Evolutionary conservation across 768 basidiomycete genomes (phyloP), one percentile per base, ranked within the genome.

Genomic region (Agrocybe praecox): DNA sequence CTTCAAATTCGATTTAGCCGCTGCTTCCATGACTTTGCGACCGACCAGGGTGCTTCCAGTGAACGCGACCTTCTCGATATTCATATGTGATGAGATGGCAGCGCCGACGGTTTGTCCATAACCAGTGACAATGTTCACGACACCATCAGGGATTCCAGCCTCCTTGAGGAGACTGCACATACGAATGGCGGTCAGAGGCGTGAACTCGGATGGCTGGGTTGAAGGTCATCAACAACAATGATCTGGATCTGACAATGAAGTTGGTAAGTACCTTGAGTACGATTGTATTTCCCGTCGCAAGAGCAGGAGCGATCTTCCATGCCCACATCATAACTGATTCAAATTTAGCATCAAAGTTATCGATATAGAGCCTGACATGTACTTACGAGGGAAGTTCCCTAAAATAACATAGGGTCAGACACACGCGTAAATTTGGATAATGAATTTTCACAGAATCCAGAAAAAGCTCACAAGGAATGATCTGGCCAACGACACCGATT

Each of bases 41-140:
- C 95, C 94, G 21, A 87, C 84, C 40, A 87, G 74, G 1, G 91
- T 92, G 56, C 88, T 89, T 2, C 93, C 94, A 0, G 94, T 96
- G 76, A 96, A 96, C 0, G 92, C 88, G 24, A 94, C 79, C 36
- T 86, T 94, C 48, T 85, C 83, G 61, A 94, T 88, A 17, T 75
- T 77, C 69, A 77, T 77, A 72, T 94, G 90, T n/a, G 78, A 72
- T 2, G 81, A 73, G 57, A 96, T 86, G 15, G 90, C 90, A 10
- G 80, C 70, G 0, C 92, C 92, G 21, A 81, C 89, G 11, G 82
- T 86, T 49, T 75, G 63, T 0, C 93, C 94, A 65, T 87, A 86
- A 17, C 92, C 92, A 0, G 80, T 82, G 43, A 95, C 68, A 58
- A 92, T 73, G 71, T 95, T 94, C 60, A 95, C 78, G 33, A 88